Evolutionary conservation across 1,284 basidiomycete species (phyloP).

Genomic region (Filobasidium uniguttulatum): DNA sequence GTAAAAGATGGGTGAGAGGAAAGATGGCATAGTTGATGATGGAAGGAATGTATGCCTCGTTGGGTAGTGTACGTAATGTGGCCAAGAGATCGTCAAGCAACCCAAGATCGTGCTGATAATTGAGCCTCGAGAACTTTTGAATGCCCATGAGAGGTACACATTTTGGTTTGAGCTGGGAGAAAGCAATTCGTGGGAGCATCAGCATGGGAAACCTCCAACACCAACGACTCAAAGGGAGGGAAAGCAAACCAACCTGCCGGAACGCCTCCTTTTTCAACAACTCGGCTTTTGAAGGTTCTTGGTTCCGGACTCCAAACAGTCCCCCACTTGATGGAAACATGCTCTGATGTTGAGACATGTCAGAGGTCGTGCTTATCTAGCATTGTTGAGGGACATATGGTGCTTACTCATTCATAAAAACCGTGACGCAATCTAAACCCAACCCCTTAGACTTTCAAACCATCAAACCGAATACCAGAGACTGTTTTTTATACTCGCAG

Average conservation of each 20-base stretch:
- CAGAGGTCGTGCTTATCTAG: no score
- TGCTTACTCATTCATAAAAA: no score
- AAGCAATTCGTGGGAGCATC: not conserved
- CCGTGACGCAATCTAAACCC: no score
- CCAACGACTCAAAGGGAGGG: not conserved
- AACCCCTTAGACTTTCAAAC: no score
- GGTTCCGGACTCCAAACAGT: not conserved
- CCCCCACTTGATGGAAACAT: no score
- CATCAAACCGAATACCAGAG: no score
- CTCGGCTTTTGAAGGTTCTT: not conserved
- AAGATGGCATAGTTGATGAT: conserved; percentile 73
- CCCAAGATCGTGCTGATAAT: conserved; percentile 23
- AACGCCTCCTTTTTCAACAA: not conserved
- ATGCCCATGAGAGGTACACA: conserved; percentile 15
- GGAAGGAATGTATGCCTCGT: conserved; percentile 42
- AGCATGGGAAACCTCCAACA: not conserved
- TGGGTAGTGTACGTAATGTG: conserved; percentile 44
- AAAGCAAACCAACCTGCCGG: not conserved
- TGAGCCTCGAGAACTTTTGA: not conserved
- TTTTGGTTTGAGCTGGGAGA: conserved; percentile 13
- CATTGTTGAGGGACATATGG: no score
- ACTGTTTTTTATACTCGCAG: no score
- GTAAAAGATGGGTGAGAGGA: conserved; percentile 66
- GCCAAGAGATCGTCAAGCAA: conserved; percentile 51
- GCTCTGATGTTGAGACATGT: no score